These are phyloP conservation scores for Tieghemostelium lacteum DNA, from an alignment of 78 protist genomes.

Conservation along the genomic window DNA sequence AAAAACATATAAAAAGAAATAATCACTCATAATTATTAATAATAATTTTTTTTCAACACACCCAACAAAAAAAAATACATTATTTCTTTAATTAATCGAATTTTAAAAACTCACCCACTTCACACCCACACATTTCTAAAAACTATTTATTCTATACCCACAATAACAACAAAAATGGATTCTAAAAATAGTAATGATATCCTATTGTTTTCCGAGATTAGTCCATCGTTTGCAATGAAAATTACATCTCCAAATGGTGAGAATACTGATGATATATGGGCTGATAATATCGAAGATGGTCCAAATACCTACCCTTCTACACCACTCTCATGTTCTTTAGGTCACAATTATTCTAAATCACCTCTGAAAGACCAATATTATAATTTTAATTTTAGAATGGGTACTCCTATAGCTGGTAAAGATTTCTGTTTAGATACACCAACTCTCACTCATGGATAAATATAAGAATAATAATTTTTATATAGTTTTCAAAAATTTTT, in stretches of 20 bases:
- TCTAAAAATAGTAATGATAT: conserved; percentile 1
- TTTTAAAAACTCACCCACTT: too few species aligned
- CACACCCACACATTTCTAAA: too few species aligned
- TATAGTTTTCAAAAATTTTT: too few species aligned
- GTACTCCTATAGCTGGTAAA: conserved; percentile 66
- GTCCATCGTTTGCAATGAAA: conserved; percentile 75
- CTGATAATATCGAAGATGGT: conserved; percentile 47
- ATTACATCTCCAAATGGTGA: conserved; percentile 5
- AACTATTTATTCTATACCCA: not conserved
- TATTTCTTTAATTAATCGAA: too few species aligned
- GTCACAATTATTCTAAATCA: not conserved
- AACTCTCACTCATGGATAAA: conserved; percentile 64
- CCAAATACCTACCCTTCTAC: not conserved
- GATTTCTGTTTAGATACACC: conserved; percentile 23
- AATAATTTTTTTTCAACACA: too few species aligned
- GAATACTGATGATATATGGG: conserved; percentile 24
- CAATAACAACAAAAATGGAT: not conserved
- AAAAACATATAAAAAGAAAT: too few species aligned
- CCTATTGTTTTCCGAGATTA: conserved; percentile 26
- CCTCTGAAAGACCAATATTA: conserved; percentile 13
- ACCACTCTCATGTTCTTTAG: conserved; percentile 6
- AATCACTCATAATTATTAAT: too few species aligned
- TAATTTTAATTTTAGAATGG: conserved; percentile 69
- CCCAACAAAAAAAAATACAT: too few species aligned
- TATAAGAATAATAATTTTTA: too few species aligned